Evolutionary conservation across 148 eudicot genomes (phyloP).

Genomic region (Polygonum aviculare): DNA sequence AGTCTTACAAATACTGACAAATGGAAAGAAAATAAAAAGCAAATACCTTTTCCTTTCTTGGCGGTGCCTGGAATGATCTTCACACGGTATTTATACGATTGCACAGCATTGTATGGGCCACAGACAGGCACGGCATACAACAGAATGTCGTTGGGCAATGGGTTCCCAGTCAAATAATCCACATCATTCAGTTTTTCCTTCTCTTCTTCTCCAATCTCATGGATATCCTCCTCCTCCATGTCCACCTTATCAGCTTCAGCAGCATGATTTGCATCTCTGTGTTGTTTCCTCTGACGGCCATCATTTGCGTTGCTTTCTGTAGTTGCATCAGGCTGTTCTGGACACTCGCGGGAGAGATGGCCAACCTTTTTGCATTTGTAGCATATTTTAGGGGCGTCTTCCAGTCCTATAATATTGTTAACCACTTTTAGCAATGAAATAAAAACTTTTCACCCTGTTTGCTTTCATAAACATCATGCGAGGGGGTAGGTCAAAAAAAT

Average conservation of each 20-base stretch:
- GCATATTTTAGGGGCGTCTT: constrained; percentile 67
- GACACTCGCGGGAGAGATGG: constrained; percentile 88
- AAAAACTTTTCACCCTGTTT: not conserved
- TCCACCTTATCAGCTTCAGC: constrained; percentile 52
- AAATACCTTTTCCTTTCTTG: constrained; percentile 92
- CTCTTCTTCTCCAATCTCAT: constrained; percentile 97
- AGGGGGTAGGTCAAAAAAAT: not conserved
- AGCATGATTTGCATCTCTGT: constrained; percentile 15
- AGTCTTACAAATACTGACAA: not conserved
- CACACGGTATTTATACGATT: constrained; percentile 83
- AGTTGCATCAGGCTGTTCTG: constrained; percentile 39
- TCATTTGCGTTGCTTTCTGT: constrained; percentile 25
- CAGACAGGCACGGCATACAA: constrained; percentile 94
- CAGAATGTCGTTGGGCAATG: constrained; percentile 72
- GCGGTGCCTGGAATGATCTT: constrained; percentile 89
- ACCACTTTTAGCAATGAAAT: not conserved
- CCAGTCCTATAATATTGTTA: constrained; percentile 24
- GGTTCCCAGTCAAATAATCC: constrained; percentile 89
- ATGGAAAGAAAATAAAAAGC: not conserved
- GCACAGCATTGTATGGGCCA: constrained; percentile 80
- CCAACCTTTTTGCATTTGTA: constrained; percentile 91
- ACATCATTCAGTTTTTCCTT: constrained; percentile 78
- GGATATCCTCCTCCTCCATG: constrained; percentile 96
- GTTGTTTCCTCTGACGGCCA: constrained; percentile 20
- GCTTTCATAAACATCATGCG: not conserved